Percentiles rank a stretch among this genome's conserved stretches.
phyloP scores from a whole-genome alignment of 2,329 filamentous ascomycete genomes.

The Colletotrichum abscissum region DNA sequence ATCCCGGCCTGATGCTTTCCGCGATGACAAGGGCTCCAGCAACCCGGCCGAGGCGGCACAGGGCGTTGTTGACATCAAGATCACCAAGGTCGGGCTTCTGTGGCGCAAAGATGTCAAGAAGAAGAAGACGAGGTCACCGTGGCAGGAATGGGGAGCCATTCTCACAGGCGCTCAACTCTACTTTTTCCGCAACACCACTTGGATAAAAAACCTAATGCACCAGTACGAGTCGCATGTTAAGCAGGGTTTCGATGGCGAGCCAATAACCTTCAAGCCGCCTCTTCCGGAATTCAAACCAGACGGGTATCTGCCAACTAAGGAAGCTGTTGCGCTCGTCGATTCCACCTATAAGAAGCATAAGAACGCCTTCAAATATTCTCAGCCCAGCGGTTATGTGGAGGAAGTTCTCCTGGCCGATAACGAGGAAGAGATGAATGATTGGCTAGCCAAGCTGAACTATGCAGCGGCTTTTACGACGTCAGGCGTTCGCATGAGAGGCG shows the following conservation, averaged over 20 bases:
- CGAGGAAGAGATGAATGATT: constrained; percentile 94
- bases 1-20: constrained; percentile 94
- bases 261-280: constrained; percentile 91
- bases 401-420: constrained; percentile 92
- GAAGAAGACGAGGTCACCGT: constrained; percentile 92
- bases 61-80: constrained; percentile 95
- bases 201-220: constrained; percentile 90
- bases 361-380: constrained; percentile 90
- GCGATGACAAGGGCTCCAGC: constrained; percentile 84
- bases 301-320: constrained; percentile 90
- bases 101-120: constrained; percentile 97
- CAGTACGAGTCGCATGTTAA: constrained; percentile 88
- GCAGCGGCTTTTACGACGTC: constrained; percentile 93
- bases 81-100: constrained; percentile 93
- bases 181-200: constrained; percentile 92
- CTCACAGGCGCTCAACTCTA: constrained; percentile 97
- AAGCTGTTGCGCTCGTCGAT: constrained; percentile 89
- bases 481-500: constrained; percentile 89
- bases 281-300: constrained; percentile 94
- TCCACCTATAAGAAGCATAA: constrained; percentile 94
- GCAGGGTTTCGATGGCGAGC: constrained; percentile 78
- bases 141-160: constrained; percentile 99
- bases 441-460: constrained; percentile 96
- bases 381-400: constrained; percentile 81
- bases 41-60: constrained; percentile 90